Conservation (phyloP, 768 basidiomycete genomes). For the Podaxis sp. region DNA sequence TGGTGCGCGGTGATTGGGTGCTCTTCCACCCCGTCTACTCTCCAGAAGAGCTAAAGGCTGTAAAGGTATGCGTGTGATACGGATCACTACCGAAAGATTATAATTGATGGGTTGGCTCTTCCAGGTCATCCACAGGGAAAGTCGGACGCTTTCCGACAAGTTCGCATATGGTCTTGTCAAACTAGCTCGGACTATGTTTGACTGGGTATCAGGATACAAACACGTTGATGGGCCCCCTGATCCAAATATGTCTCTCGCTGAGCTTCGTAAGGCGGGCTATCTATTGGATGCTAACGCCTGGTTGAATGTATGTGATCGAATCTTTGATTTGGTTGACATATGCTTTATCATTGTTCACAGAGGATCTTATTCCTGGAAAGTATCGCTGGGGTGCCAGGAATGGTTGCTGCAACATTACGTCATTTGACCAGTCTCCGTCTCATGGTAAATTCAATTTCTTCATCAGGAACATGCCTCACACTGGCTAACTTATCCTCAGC, state of each 20-base stretch:
- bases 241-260: constrained; percentile 62
- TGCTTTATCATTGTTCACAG: constrained; percentile 23
- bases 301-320: constrained; percentile 55
- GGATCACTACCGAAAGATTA: not conserved
- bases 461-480: not conserved
- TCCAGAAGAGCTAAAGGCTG: constrained; percentile 65
- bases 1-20: constrained; percentile 80
- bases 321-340: not conserved
- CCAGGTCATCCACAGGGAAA: constrained; percentile 68
- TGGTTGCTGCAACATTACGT: constrained; percentile 87
- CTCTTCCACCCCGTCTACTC: constrained; percentile 93
- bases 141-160: constrained; percentile 70
- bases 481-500: constrained; percentile 26
- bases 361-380: constrained; percentile 71
- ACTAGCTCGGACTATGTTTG: constrained; percentile 66
- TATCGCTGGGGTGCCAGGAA: constrained; percentile 93
- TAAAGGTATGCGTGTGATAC: constrained; percentile 46
- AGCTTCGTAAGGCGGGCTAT: constrained; percentile 74
- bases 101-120: constrained; percentile 3
- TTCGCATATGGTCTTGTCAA: constrained; percentile 64
- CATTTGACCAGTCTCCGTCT: constrained; percentile 87
- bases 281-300: constrained; percentile 74
- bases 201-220: constrained; percentile 84
- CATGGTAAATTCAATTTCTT: constrained; percentile 52
- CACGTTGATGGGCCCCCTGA: constrained; percentile 63